Evolutionary conservation across 345 rosid genomes (phyloP).

Genomic region (Balakata baccata): DNA sequence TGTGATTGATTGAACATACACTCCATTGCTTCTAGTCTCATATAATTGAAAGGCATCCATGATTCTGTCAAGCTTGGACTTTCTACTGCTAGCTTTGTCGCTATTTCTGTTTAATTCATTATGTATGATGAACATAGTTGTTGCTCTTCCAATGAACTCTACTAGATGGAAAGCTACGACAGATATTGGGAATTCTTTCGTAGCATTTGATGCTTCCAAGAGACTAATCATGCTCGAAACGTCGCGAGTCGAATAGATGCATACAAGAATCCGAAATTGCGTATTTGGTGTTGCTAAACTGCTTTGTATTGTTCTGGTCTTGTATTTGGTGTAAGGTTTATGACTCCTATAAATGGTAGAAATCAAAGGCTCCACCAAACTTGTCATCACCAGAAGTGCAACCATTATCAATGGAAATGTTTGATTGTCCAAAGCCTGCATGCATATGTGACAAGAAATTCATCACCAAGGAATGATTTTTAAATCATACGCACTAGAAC

Average conservation of each 20-base stretch:
- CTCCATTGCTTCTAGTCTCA: neutral
- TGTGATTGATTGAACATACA: conserved; percentile 1
- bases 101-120: neutral
- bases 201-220: no score
- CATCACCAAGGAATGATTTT: no score
- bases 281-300: conserved; percentile 19
- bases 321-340: conserved; percentile 23
- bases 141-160: conserved; percentile 43
- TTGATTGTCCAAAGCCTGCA: conserved; percentile 40
- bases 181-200: conserved; percentile 20
- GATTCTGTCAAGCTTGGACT: conserved; percentile 4
- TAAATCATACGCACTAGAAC: no score
- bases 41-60: neutral
- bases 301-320: conserved; percentile 36
- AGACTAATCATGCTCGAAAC: conserved; percentile 32
- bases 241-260: conserved; percentile 37
- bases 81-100: neutral
- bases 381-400: conserved; percentile 38
- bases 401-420: conserved; percentile 40
- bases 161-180: conserved; percentile 47
- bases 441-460: no score
- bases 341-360: conserved; percentile 19
- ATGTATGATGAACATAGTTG: conserved; percentile 47
- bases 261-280: conserved; percentile 38
- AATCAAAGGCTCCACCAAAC: conserved; percentile 41